These are phyloP conservation scores for Phlyctochytrium arcticum DNA, from an alignment of 192 early-diverging fungal species.

Conservation along the genomic window DNA sequence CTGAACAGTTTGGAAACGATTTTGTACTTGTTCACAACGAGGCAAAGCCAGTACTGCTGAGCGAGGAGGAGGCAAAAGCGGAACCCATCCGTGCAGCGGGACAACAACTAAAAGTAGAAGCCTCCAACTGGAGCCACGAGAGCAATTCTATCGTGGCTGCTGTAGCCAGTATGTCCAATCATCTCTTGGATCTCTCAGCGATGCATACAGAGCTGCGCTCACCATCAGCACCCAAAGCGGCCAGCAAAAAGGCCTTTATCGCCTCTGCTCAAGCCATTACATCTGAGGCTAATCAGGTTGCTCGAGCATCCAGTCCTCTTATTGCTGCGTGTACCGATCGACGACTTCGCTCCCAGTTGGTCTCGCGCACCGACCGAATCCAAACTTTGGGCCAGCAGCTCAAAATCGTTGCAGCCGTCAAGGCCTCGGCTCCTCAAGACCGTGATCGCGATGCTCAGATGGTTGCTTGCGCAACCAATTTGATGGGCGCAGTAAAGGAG, in stretches of 20 bases:
- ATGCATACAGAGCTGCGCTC: conserved; percentile 23
- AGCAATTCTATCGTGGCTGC: conserved; percentile 43
- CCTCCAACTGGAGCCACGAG: conserved; percentile 37
- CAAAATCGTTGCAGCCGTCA: conserved; percentile 53
- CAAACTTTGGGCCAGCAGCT: conserved; percentile 47
- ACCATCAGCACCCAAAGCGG: conserved; percentile 11
- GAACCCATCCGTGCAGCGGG: conserved; percentile 53
- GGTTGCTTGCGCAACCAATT: conserved; percentile 43
- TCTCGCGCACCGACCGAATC: conserved; percentile 23
- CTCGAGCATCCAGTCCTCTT: conserved; percentile 20
- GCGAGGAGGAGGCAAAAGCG: conserved; percentile 38
- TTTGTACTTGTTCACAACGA: conserved; percentile 40
- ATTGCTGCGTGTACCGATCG: conserved; percentile 38
- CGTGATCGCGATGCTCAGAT: conserved; percentile 39
- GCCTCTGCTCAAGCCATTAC: conserved; percentile 37
- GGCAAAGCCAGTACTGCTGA: conserved; percentile 39
- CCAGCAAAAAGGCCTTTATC: conserved; percentile 39
- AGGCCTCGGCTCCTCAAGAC: conserved; percentile 40
- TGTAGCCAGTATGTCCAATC: conserved; percentile 31
- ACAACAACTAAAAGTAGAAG: conserved; percentile 50
- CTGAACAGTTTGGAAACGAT: no score
- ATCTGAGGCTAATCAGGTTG: conserved; percentile 21
- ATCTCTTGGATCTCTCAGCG: conserved; percentile 30
- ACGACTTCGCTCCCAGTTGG: conserved; percentile 25
- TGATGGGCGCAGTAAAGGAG: conserved; percentile 38